Evolutionary conservation across 306 rosid genomes (phyloP), one percentile per base, ranked within the genome.

Genomic region (Corylus heterophylla): DNA sequence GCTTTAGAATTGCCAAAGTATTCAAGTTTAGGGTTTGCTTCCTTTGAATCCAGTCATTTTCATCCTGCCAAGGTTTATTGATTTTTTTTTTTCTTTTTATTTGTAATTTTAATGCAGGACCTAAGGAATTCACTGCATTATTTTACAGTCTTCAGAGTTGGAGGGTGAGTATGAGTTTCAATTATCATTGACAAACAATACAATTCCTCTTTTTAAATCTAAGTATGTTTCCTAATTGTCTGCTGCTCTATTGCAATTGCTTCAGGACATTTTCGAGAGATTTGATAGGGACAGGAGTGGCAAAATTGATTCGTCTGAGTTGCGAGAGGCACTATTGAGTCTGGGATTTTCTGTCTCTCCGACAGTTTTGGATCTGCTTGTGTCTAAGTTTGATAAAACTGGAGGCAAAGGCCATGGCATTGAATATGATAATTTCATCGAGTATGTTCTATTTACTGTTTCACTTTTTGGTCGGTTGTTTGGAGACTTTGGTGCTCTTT

Each of bases 371-470:
- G 98, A 93, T 61, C 77, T 93, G 88, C 97, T 95, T 9, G 94
- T 95, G 82, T 89, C 97, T 20, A 95, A 95, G 90, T 95, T 91
- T 59, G 99, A 95, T 83, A 95, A 91, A 83, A 85, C 93, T 68
- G 99, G 98, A 67, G 99, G 99, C 77, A 82, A 79, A 78, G 78
- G 31, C 85, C 88, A 20, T 88, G 97, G 98, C 76, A 64, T 95
- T 47, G 98, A 93, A 93, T 95, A 95, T 81, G 98, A 95, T 79
- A 95, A 93, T 69, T 95, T 93, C 90, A 95, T 95, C 3, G 99
- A 95, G 99, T 95, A 87, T 6, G 87, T 58, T 54, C 66, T 73
- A 3, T 18, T 27, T 68, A 1, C 58, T 47, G 42, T 13, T 72
- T 71, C 63, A 45, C 18, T 20, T 78, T 16, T 75, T 48, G 71